phyloP scores from a whole-genome alignment of 2,329 filamentous ascomycete genomes.

The Trichothecium roseum region DNA sequence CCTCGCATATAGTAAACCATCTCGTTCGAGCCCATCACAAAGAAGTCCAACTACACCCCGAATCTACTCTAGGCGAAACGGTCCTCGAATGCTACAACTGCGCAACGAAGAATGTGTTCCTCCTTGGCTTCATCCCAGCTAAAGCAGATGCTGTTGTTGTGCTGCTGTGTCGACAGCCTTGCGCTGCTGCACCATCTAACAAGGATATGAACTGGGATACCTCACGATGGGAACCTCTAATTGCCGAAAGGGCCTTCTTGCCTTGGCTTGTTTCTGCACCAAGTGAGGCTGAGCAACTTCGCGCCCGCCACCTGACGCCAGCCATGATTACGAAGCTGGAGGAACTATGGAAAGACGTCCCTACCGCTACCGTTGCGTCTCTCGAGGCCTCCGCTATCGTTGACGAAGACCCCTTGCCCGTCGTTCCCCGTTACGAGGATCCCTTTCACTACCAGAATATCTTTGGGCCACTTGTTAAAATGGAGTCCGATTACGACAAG shows the following conservation, averaged over 20 bases:
- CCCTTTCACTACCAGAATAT: constrained; percentile 99
- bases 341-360: constrained; percentile 97
- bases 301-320: constrained; percentile 83
- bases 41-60: constrained; percentile 93
- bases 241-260: constrained; percentile 91
- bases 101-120: constrained; percentile 97
- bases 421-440: constrained; percentile 89
- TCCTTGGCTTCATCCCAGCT: constrained; percentile 94
- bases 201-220: constrained; percentile 99
- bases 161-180: constrained; percentile 90
- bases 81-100: constrained; percentile 98
- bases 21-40: constrained; percentile 95
- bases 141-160: constrained; percentile 99
- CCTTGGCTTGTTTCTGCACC: constrained; percentile 86
- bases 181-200: constrained; percentile 84
- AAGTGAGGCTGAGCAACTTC: constrained; percentile 89
- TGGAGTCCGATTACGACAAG: constrained; percentile 97
- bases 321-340: constrained; percentile 94
- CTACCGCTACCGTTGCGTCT: constrained; percentile 77
- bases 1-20: constrained; percentile 97
- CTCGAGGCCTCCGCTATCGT: constrained; percentile 84
- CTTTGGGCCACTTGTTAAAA: constrained; percentile 95
- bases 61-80: constrained; percentile 87
- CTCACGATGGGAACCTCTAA: constrained; percentile 92
- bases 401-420: constrained; percentile 90